Conservation (phyloP, 257 asterid genomes). For the Thymus mandschuricus region DNA sequence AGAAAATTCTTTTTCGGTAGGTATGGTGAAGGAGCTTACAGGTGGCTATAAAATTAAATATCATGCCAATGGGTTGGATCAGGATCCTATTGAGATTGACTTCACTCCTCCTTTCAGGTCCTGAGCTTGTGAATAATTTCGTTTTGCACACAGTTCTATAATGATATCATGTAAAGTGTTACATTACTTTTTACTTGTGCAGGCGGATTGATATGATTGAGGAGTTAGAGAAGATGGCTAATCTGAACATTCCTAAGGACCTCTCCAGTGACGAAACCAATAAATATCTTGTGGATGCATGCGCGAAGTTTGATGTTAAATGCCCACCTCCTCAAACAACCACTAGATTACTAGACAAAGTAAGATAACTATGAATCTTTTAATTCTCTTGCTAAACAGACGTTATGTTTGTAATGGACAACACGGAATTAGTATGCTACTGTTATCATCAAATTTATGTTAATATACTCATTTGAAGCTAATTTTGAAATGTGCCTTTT, state of each 20-base stretch:
- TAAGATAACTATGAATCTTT: conserved; percentile 26
- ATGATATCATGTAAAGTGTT: background rate
- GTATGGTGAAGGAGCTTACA: conserved; percentile 89
- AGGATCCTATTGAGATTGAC: conserved; percentile 89
- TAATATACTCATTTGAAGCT: background rate
- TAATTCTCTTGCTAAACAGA: background rate
- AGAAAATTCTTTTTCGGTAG: conserved; percentile 38
- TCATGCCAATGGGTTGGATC: conserved; percentile 80
- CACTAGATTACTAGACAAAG: conserved; percentile 85
- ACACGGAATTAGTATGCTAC: background rate
- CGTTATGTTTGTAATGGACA: background rate
- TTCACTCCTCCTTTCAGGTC: conserved; percentile 99
- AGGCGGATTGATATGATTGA: conserved; percentile 95
- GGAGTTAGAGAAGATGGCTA: conserved; percentile 83
- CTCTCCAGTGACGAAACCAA: conserved; percentile 77
- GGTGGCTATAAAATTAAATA: conserved; percentile 82
- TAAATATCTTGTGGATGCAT: conserved; percentile 72
- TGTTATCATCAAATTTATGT: background rate
- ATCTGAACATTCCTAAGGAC: conserved; percentile 82
- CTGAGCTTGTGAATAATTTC: background rate
- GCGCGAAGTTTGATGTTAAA: conserved; percentile 68
- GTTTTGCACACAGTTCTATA: background rate
- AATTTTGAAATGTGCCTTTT: background rate
- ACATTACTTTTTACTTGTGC: conserved; percentile 21
- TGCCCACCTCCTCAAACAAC: conserved; percentile 97